Evolutionary conservation across 2,329 filamentous ascomycete species (phyloP).

Genomic region (Leptodontidium sp.): DNA sequence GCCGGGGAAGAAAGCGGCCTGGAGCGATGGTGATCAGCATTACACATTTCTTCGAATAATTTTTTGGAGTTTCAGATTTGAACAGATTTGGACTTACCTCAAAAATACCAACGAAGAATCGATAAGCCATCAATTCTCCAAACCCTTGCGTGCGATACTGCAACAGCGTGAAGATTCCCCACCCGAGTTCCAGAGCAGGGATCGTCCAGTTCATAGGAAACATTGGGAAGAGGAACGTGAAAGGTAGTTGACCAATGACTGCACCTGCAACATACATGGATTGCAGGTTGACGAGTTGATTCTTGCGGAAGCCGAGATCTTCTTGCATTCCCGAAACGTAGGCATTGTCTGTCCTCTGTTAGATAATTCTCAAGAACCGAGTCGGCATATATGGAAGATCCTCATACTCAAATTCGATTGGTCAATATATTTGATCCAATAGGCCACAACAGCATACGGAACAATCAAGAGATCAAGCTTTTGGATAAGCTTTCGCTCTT

Average conservation of each 20-base stretch:
- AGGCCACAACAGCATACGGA: conserved; percentile 62
- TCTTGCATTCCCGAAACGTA: conserved; percentile 48
- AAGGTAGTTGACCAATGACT: conserved; percentile 41
- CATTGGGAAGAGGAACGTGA: conserved; percentile 43
- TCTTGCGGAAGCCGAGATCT: conserved; percentile 57
- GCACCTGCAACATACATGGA: conserved; percentile 40
- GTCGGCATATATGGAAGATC: neutral
- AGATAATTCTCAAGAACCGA: neutral
- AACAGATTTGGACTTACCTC: conserved; percentile 48
- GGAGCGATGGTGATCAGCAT: neutral
- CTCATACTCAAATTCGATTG: conserved; percentile 40
- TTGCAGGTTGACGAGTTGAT: conserved; percentile 54
- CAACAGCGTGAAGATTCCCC: conserved; percentile 42
- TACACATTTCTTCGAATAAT: neutral
- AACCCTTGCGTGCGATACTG: conserved; percentile 52
- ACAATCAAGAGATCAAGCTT: conserved; percentile 65
- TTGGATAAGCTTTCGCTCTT: conserved; percentile 59
- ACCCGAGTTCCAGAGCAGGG: conserved; percentile 40
- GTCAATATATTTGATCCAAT: conserved; percentile 54
- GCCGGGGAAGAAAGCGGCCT: conserved; percentile 49
- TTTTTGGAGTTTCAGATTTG: neutral
- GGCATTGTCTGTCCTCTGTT: conserved; percentile 43
- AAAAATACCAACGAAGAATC: conserved; percentile 63
- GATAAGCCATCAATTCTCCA: conserved; percentile 59
- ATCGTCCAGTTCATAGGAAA: conserved; percentile 43